Conservation (phyloP, 2,329 filamentous ascomycete genomes). For the Aspergillus floridensis region DNA sequence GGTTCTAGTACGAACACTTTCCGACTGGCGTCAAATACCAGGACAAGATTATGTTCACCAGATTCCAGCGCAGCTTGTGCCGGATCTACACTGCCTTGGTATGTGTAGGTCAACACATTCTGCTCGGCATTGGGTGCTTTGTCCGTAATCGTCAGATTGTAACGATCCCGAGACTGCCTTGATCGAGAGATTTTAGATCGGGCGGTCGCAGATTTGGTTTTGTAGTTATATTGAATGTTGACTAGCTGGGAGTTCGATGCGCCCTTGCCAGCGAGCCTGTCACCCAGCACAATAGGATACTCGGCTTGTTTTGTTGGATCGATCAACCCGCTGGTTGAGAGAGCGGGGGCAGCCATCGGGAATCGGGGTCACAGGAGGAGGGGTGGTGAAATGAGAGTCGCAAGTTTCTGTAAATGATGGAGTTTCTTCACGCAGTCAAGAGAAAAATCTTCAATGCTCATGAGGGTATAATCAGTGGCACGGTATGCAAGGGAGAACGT, state of each 20-base stretch:
- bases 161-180: conserved; percentile 35
- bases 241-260: conserved; percentile 29
- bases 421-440: conserved; percentile 7
- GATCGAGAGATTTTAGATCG: conserved; percentile 40
- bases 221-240: conserved; percentile 48
- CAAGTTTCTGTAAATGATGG: conserved; percentile 4
- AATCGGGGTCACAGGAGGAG: conserved; percentile 9
- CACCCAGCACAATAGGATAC: conserved; percentile 47
- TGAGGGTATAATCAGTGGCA: conserved; percentile 7
- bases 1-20: conserved; percentile 80
- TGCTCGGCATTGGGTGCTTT: conserved; percentile 41
- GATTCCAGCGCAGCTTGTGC: conserved; percentile 26
- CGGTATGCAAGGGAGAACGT: conserved; percentile 21
- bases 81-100: conserved; percentile 42
- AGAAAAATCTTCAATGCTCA: conserved; percentile 14
- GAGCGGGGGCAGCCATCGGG: conserved; percentile 34
- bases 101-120: conserved; percentile 38
- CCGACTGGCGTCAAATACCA: conserved; percentile 72
- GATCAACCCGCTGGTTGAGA: conserved; percentile 35
- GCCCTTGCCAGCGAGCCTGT: conserved; percentile 36
- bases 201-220: conserved; percentile 41
- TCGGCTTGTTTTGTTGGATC: conserved; percentile 47
- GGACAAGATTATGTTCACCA: conserved; percentile 42
- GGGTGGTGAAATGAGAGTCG: conserved; percentile 1
- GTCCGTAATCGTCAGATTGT: conserved; percentile 43